Evolutionary conservation across 164 flowering plant species (phyloP), one percentile per base, ranked within the genome.

Genomic region (Cinnamomum chago): DNA sequence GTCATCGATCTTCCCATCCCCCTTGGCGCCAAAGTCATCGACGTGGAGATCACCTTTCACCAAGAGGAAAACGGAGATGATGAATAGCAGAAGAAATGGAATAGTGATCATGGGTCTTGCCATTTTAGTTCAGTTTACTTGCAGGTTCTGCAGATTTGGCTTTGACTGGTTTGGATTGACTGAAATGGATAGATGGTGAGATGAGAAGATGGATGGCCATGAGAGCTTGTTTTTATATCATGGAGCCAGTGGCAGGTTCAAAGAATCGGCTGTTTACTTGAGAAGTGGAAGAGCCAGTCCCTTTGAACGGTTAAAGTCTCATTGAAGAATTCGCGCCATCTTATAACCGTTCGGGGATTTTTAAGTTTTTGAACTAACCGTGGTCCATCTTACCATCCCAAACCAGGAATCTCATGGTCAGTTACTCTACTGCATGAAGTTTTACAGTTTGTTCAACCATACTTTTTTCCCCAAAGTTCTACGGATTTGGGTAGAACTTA

Each of bases 1-100:
- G 25, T 79, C 69, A 55, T 85, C 87, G 1, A 76, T 72, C 30
- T 7, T 76, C 2, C 85, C 87, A 23, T 81, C 76, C 1, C 81
- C 62, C 17, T 65, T 80, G n/a, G 87, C 87, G 13, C 87, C 87
- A 15, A 76, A 77, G 20, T 68, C 23, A 11, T 71, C 66, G 11
- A 85, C 76, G 58, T 81, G 75, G 73, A 24, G 58, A 25, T 50
- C 62, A 14, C 68, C 77, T 18, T 47, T 47, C 12, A 47, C 77
- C 0, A 30, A 17, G 7, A 22, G 30, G 23, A 64, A 12, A 58
- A 50, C 12, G 30, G 40, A 62, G 62, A 60, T 3, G 55, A 68
- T 5, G 24, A 40, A 12, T 50, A 40, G 27, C 5, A 55, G 60
- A n/a, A 2, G 40, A 47, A 68, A 50, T 7, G 50, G 72, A 70